phyloP scores from a whole-genome alignment of 2,329 filamentous ascomycete species.

The Gliomastix tumulicola region DNA sequence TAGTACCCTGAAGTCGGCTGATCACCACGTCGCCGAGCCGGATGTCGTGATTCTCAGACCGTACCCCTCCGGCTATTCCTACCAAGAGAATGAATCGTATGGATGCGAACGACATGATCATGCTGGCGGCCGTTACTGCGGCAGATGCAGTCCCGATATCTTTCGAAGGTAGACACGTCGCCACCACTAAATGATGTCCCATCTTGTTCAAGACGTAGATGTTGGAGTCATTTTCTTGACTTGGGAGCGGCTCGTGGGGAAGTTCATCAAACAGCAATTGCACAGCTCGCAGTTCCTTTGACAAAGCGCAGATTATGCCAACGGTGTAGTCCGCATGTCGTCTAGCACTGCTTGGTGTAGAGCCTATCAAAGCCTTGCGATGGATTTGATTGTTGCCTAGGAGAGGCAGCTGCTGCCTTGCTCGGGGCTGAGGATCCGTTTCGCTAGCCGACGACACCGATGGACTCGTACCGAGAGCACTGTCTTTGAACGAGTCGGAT shows the following conservation, averaged over 20 bases:
- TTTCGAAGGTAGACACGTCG: constrained; percentile 17
- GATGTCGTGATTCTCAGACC: constrained; percentile 21
- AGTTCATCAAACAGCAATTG: background rate
- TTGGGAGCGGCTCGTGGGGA: constrained; percentile 1
- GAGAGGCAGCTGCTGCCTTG: background rate
- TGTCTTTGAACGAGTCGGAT: no score
- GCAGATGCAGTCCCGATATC: constrained; percentile 15
- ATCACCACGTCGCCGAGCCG: constrained; percentile 29
- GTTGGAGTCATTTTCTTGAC: constrained; percentile 8
- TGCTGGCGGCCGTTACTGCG: no score
- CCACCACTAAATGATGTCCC: constrained; percentile 24
- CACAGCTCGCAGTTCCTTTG: background rate
- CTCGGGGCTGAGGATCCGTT: background rate
- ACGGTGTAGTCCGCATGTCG: no score
- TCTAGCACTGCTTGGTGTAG: no score
- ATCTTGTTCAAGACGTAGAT: constrained; percentile 22
- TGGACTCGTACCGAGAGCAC: background rate
- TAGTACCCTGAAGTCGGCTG: no score
- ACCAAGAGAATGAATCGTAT: constrained; percentile 20
- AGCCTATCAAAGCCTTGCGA: background rate
- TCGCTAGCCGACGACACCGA: background rate
- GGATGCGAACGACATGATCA: no score
- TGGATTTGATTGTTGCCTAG: background rate
- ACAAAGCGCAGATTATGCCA: background rate
- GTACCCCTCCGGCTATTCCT: constrained; percentile 23